Evolutionary conservation across 1,284 basidiomycete species (phyloP).

Genomic region (Flammula alnicola): DNA sequence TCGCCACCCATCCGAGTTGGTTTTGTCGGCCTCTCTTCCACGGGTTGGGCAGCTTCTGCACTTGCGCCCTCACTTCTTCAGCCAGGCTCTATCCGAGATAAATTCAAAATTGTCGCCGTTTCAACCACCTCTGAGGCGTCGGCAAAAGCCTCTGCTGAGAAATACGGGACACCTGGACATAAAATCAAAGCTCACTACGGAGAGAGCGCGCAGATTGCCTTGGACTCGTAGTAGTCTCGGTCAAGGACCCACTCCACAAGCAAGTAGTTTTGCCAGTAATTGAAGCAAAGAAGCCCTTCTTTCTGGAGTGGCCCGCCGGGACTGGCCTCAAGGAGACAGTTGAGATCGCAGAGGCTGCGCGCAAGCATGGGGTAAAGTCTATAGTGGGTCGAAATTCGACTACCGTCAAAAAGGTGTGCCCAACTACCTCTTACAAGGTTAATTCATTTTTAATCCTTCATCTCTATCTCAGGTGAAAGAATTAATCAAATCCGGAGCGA

Average conservation of each 20-base stretch:
- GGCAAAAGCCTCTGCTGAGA: slow-evolving; percentile 17
- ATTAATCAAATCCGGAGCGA: slow-evolving; percentile 34
- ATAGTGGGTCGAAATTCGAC: slow-evolving; percentile 17
- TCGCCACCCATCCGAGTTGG: slow-evolving; percentile 19
- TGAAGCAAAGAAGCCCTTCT: slow-evolving; percentile 19
- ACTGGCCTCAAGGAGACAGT: slow-evolving; percentile 19
- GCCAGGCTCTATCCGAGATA: slow-evolving; percentile 13
- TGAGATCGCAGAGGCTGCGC: slow-evolving; percentile 21
- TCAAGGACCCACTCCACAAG: slow-evolving; percentile 19
- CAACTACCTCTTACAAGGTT: too few species aligned
- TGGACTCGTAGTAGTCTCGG: slow-evolving; percentile 23
- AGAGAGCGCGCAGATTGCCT: slow-evolving; percentile 11
- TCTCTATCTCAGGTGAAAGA: slow-evolving; percentile 38
- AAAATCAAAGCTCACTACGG: slow-evolving; percentile 17
- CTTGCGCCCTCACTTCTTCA: slow-evolving; percentile 20
- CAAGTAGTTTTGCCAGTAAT: slow-evolving; percentile 15
- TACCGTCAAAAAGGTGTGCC: slow-evolving; percentile 20
- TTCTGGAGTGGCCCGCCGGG: slow-evolving; percentile 24
- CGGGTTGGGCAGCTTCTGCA: slow-evolving; percentile 19
- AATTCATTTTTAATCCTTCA: too few species aligned
- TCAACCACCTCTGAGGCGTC: slow-evolving; percentile 22
- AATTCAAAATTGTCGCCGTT: slow-evolving; percentile 22
- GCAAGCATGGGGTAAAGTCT: slow-evolving; percentile 13
- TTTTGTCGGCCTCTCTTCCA: slow-evolving; percentile 23
- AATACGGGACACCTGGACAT: slow-evolving; percentile 13